Base-by-base conservation (phyloP, 768 basidiomycete species). In the Pisolithus orientalis region DNA sequence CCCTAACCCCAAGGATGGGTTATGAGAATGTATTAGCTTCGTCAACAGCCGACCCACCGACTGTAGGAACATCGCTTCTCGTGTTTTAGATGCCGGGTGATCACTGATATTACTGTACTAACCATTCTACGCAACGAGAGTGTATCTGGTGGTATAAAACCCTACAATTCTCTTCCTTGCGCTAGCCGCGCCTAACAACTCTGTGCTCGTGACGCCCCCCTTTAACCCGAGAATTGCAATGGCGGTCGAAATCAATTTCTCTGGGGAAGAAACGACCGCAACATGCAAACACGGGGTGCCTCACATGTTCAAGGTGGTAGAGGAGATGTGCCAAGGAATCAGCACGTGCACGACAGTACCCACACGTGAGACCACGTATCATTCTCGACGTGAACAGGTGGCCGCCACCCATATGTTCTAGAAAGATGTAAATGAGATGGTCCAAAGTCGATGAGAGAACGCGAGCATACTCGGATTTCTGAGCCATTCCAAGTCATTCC, bases 261-360 rank as follows among this genome's bases (percentile, higher is more conserved):
- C 60, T 52, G 46, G 51, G 51, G 59, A 64, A 66, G 56, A 66
- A 62, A 27, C 60, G 55, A 5, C 63, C 63, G 39, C 65, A 66
- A 52, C 65, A 66, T 11, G 62, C 61, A 48, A 55, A 66, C 17
- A 66, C 59, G 8, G 48, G 29, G 45, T 52, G 43, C 4, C 55
- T 53, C 14, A 59, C 61, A 31, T 57, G 52, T 7, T 37, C 29
- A 11, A 66, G 58, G 51, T 66, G 65, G 46, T 63, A 60, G 31
- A 57, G 59, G 46, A 66, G 54, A 50, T 60, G 63, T 24, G 58
- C 56, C 28, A 66, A 47, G 24, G 62, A 64, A 45, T 51, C 58
- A 13, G 60, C 57, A 46, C 51, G 52, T n/a, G 53, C 43, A 39
- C 54, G 38, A 54, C 65, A 66, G 55, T 66, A 66, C 49, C 57